A percentile compares a stretch with the other conserved stretches of the same genome.
Conservation (phyloP, 176 grass and related monocot species). For the Tillandsia leiboldiana region DNA sequence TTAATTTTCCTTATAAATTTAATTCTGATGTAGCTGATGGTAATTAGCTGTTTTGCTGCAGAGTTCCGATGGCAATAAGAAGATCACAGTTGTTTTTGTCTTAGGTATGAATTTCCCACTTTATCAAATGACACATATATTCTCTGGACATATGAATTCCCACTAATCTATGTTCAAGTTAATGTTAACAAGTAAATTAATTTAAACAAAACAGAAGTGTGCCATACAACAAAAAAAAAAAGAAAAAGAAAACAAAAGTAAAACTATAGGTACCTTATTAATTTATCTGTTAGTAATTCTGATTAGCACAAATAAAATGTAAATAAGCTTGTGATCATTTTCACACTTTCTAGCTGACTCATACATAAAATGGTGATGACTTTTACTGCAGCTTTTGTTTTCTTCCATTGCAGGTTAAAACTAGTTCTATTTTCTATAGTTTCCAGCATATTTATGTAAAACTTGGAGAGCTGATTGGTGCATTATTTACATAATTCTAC, state of each 20-base stretch:
- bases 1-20: neutral
- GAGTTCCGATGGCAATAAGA: constrained; percentile 26
- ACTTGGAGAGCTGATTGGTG: constrained; percentile 6
- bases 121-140: neutral
- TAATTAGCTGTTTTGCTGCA: constrained; percentile 12
- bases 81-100: constrained; percentile 47
- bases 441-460: neutral
- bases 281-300: neutral
- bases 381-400: neutral
- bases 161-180: too few relatives aligned
- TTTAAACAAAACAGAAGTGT: neutral
- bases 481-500: neutral
- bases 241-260: neutral
- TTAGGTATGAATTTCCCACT: constrained; percentile 25
- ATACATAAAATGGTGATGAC: neutral
- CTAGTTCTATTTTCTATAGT: neutral
- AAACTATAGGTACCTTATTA: neutral
- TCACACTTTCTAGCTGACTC: neutral
- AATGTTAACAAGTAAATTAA: too few relatives aligned
- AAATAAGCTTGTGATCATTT: neutral
- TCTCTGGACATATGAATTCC: neutral
- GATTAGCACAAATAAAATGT: neutral
- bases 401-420: neutral
- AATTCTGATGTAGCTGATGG: neutral
- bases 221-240: neutral